Evolutionary conservation across 2,329 filamentous ascomycete species (phyloP).

Genomic region (Ilyonectria sp.): DNA sequence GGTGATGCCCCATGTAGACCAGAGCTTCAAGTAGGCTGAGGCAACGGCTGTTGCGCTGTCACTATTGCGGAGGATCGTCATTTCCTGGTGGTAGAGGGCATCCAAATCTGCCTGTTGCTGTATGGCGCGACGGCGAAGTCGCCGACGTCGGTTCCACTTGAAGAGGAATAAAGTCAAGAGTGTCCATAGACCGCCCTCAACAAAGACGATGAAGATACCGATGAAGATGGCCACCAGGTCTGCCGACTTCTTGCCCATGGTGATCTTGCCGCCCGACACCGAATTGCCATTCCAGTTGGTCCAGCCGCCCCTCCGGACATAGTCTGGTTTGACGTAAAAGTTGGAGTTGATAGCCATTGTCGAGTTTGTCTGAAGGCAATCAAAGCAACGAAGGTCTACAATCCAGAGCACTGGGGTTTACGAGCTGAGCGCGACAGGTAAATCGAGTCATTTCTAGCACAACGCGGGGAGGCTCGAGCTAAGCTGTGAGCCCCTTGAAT

Average conservation of each 20-base stretch:
- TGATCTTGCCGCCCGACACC: constrained; percentile 2
- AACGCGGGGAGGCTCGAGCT: no score
- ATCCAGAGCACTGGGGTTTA: neutral
- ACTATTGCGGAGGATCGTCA: constrained; percentile 9
- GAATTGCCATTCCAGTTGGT: constrained; percentile 10
- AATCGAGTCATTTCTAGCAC: no score
- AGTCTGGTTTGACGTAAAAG: neutral
- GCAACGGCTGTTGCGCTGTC: neutral
- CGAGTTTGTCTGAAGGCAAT: neutral
- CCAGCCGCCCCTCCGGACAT: constrained; percentile 3
- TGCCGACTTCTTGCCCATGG: constrained; percentile 16
- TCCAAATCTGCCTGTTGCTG: neutral
- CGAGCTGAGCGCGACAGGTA: neutral
- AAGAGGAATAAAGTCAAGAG: constrained; percentile 3
- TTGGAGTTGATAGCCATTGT: neutral
- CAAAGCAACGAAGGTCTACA: neutral
- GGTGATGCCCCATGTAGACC: neutral
- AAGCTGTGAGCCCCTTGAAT: no score
- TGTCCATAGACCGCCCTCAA: constrained; percentile 11
- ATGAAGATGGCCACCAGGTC: constrained; percentile 19
- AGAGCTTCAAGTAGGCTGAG: constrained; percentile 12
- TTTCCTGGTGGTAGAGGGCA: constrained; percentile 12
- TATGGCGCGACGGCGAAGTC: neutral
- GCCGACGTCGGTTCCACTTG: constrained; percentile 1
- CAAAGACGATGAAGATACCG: constrained; percentile 21